Evolutionary conservation across 371 early-diverging fungal species (phyloP), one percentile per base, ranked within the genome.

Genomic region (Rhizomucor miehei): DNA sequence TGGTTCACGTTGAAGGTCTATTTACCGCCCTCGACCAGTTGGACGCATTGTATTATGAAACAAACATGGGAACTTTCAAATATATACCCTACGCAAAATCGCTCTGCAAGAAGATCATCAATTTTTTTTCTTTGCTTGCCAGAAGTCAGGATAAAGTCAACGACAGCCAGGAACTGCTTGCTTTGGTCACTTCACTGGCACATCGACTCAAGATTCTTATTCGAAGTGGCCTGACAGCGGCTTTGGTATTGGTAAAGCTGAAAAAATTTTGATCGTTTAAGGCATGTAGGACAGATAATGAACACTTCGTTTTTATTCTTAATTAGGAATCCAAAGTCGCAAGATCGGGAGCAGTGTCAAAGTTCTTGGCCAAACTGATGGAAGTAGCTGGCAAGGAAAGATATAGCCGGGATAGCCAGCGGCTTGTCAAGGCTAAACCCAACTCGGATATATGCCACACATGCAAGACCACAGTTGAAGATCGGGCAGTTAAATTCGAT

Each of bases 141-240:
- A 82, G 89, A 54, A 88, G 90, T 1, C 86, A 86, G 43, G 89
- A 89, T 50, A 73, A 74, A 51, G 67, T 86, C 14, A 94, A 88
- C 8, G 87, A 87, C 66, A 92, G 93, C 1, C 88, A 94, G 60
- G 95, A 95, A 56, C 73, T 97, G 55, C 74, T 97, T 41, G 82
- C 91, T 1, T 71, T 94, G 9, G 95, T 97, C 11, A 94, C 97
- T 48, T 88, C 88, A 13, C 76, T 98, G 13, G 98, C 97, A 3
- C 97, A 94, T 52, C 88, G 87, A 48, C 80, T 97, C 40, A 98
- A 97, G 65, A 82, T 89, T 17, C 69, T 96, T 43, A 94, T 97
- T 51, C 84, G 95, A 8, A 75, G 90, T 6, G 93, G 93, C 2
- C 69, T 98, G 24, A 89, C 86, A 35, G 91, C 94, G 14, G 92